Evolutionary conservation across 169 alveolate genomes (phyloP), one percentile per base, ranked within the genome.

Genomic region (Plasmodium adleri): DNA sequence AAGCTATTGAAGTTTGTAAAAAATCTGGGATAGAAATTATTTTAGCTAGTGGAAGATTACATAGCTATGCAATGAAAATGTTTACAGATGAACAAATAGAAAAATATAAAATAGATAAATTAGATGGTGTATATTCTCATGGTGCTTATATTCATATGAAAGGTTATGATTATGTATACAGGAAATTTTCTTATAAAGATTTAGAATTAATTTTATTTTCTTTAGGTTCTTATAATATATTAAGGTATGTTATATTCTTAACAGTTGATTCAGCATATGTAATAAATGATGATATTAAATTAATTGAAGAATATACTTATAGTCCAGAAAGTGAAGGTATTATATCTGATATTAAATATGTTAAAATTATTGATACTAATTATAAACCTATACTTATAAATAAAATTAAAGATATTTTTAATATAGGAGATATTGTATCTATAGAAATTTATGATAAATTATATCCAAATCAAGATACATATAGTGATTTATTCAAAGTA

Each of bases 81-180:
- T 78, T 78, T 24, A 50, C 75, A 64, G 20, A 64, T 22, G 54
- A 66, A 43, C 89, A 78, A 49, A 78, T 39, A 13, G 78, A 78
- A 20, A 49, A 17, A 1, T 78, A 49, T 58, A 45, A 59, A 28
- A 1, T 78, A 20, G 72, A 66, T 0, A 78, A 45, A 78, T 39
- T 64, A 20, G 89, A 78, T 66, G 89, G 89, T 13, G 49, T 78
- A 56, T 78, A 22, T 28, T 63, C 89, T 1, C 58, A 78, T 64
- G 89, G 89, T 3, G 89, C 89, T 1, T 78, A 63, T 47, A 1
- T 67, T 7, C 13, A 78, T 32, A 49, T 78, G n/a, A 78, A 52
- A 52, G 89, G 89, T 50, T 54, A 64, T 8, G 13, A 78, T 50
- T 49, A 47, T 22, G 56, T 64, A 9, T 49, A 26, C 13, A 9